Base-by-base conservation (phyloP, 805 yeast genomes). In the Priceomyces medius region DNA sequence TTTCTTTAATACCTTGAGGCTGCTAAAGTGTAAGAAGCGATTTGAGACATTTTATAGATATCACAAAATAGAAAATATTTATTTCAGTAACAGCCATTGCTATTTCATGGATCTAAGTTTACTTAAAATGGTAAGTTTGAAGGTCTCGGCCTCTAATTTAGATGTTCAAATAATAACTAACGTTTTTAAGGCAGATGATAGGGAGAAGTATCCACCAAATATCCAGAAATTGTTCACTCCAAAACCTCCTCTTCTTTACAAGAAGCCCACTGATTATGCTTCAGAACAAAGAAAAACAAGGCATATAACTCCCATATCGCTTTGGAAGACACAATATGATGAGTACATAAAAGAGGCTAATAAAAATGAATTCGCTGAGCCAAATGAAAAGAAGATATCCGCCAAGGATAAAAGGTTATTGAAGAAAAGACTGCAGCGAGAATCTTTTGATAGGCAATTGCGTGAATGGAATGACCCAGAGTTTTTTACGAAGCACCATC, bases 181-280 rank as follows among this genome's bases (percentile, higher is more conserved):
- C 41, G 32, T 32, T 20, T 37, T 12, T 13, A 26, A 48, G 58
- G 32, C 47, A 6, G 55, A 55, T 37, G 49, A 52, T 31, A 49
- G 50, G 24, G 58, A 56, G 29, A 56, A 58, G 42, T 71, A 67
- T 44, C 75, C 75, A 0, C 52, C 58, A 4, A 63, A 62, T 29
- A 64, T 81, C 32, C 76, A 74, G 41, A 68, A 72, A 52, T 69
- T 81, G 20, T 82, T 82, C 53, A 67, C 68, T 5, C 82, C 86
- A 4, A 68, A 74, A 31, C 77, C 79, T 8, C 85, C 86, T 20
- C 57, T 79, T n/a, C 66, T 71, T 24, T 74, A 68, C 47, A 56
- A 71, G 7, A 61, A 54, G 21, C 81, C 81, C 0, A 53, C 61
- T 2, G 90, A 82, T 51, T 64, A 66, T 45, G 69, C 79, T 0